A percentile compares a stretch with the other conserved stretches of the same genome.
Evolutionary conservation across 2,329 filamentous ascomycete genomes (phyloP).

Genomic region (Monosporascus sp.): DNA sequence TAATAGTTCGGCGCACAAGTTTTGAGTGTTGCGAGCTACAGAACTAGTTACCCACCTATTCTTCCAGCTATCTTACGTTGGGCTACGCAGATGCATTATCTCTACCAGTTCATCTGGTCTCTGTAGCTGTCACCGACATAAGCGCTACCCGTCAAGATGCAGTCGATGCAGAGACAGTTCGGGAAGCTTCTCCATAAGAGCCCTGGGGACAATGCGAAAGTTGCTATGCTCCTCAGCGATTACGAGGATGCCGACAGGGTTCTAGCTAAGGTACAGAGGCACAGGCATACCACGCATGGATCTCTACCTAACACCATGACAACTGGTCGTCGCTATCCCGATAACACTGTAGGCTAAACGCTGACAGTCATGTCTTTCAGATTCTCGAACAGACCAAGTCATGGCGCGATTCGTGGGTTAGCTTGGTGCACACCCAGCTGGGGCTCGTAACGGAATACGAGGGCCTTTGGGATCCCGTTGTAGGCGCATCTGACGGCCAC

Average conservation of each 20-base stretch:
- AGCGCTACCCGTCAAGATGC: conserved; percentile 42
- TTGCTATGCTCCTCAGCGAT: conserved; percentile 68
- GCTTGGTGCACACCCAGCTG: conserved; percentile 64
- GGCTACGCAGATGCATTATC: not conserved
- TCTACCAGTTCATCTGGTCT: not conserved
- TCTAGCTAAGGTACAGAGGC: conserved; percentile 56
- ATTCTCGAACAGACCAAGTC: conserved; percentile 69
- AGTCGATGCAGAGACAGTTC: conserved; percentile 68
- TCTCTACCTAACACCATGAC: no score
- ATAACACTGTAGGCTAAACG: not conserved
- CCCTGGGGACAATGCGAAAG: conserved; percentile 70
- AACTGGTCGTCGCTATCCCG: not conserved
- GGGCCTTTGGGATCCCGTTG: conserved; percentile 69
- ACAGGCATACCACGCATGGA: not conserved
- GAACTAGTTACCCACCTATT: not conserved
- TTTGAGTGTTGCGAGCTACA: not conserved
- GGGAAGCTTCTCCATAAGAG: conserved; percentile 63
- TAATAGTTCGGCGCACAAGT: no score
- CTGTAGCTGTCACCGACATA: not conserved
- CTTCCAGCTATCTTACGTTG: not conserved
- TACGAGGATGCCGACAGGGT: conserved; percentile 76
- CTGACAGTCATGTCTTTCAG: conserved; percentile 35
- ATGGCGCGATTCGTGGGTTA: conserved; percentile 75
- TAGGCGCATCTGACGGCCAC: conserved; percentile 55
- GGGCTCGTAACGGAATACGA: conserved; percentile 63